Evolutionary conservation across 345 rosid genomes (phyloP), one percentile per base, ranked within the genome.

Genomic region (Melaleuca alternifolia): DNA sequence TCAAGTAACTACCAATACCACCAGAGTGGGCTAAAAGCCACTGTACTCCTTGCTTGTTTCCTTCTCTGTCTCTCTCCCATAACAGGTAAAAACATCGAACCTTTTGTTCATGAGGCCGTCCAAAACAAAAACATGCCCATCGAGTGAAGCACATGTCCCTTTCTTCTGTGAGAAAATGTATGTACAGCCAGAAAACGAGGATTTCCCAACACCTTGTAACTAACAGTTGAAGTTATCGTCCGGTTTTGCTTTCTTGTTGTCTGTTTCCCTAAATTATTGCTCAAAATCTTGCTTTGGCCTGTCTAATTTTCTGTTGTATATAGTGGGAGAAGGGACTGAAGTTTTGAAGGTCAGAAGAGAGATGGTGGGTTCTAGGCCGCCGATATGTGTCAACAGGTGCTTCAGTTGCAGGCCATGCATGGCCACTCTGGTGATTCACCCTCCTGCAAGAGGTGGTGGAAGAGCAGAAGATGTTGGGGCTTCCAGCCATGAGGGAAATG

Each of bases 281-380:
- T 71, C 81, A 71, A 37, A 41, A 71, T 71, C 81, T 71, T 37
- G 48, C 48, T 37, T 37, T 71, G 48, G 48, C 48, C 26, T 10
- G 81, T 33, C 57, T 83, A 51, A 23, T 50, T 51, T 83, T 50
- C 14, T 90, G 91, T 50, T 88, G 88, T 75, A 79, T 75, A 79
- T 85, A 30, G 51, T 28, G 10, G 23, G 52, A 26, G 59, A 28
- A 15, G 51, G 21, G 57, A 82, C 71, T 54, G 50, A 84, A 61
- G 51, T 61, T 37, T 71, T 37, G 14, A 37, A 71, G 48, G 33
- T 33, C 81, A 37, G 84, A 76, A 88, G 87, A 85, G 85, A 84
- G 89, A 51, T 87, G 84, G 86, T 92, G 76, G 94, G 94, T 86
- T 92, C 93, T 18, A 90, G 87, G 86, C 93, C 94, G 30, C 94